These are phyloP conservation scores for Coemansia sp. DNA, from an alignment of 192 early-diverging fungal genomes.

Conservation along the genomic window DNA sequence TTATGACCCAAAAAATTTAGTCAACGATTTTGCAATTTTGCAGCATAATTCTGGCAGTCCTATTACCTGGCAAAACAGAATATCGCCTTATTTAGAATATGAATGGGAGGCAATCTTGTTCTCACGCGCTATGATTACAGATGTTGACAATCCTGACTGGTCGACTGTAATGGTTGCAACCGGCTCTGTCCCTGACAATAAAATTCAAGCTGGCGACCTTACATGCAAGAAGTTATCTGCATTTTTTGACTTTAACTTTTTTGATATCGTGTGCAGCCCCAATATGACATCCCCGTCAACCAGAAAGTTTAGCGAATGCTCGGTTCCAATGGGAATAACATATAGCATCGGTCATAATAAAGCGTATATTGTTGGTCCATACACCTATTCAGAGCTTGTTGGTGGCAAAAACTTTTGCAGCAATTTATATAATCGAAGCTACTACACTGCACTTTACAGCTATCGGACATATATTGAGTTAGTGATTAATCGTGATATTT, in stretches of 20 bases:
- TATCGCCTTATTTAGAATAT: neutral
- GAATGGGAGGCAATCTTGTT: neutral
- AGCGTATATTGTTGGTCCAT: neutral
- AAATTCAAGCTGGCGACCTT: neutral
- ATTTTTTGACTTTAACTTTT: too few species aligned
- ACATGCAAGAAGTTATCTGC: too few species aligned
- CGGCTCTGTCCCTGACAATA: neutral
- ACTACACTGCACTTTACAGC: neutral
- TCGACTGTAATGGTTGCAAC: neutral
- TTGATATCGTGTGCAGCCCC: neutral
- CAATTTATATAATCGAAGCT: neutral
- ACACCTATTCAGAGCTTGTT: neutral
- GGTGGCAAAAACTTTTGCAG: neutral
- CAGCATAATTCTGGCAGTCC: constrained; percentile 7
- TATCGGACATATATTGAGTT: neutral
- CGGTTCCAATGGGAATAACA: neutral
- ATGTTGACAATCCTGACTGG: neutral
- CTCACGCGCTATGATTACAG: neutral
- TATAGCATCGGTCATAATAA: neutral
- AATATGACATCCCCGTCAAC: neutral
- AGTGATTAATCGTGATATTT: neutral
- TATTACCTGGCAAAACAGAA: neutral
- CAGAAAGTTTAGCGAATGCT: neutral
- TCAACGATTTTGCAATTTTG: constrained; percentile 14
- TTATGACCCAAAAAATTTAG: neutral